Evolutionary conservation across 805 yeast species (phyloP).

Genomic region (Saccharomyces paradoxus): DNA sequence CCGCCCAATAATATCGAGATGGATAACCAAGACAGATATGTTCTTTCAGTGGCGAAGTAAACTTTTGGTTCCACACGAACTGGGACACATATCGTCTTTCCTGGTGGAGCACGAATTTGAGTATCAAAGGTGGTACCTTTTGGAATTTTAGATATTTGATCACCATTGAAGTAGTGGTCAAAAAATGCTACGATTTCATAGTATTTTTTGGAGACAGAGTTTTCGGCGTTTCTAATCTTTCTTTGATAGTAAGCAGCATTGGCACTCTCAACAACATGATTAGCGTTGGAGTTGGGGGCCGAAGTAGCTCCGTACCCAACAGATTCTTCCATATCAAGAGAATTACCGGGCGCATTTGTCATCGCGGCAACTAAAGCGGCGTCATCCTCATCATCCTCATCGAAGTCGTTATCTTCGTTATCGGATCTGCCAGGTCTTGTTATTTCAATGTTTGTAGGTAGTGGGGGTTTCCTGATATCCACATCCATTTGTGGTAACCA

Average conservation of each 20-base stretch:
- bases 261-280: constrained; percentile 16
- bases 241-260: constrained; percentile 28
- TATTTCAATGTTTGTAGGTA: constrained; percentile 39
- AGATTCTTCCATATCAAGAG: constrained; percentile 63
- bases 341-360: constrained; percentile 42
- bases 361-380: constrained; percentile 24
- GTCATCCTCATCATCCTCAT: constrained; percentile 32
- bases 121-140: constrained; percentile 56
- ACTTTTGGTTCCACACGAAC: constrained; percentile 97
- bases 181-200: constrained; percentile 16
- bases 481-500: constrained; percentile 97
- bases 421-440: constrained; percentile 26
- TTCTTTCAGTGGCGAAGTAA: constrained; percentile 96
- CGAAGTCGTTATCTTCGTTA: constrained; percentile 19
- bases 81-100: constrained; percentile 84
- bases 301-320: constrained; percentile 40
- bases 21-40: constrained; percentile 88
- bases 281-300: neutral
- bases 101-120: constrained; percentile 67
- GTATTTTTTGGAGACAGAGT: constrained; percentile 15
- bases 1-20: constrained; percentile 83
- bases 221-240: constrained; percentile 16
- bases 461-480: constrained; percentile 82
- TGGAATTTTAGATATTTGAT: constrained; percentile 47
- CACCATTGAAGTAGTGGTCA: constrained; percentile 45